Evolutionary conservation across 2,329 filamentous ascomycete genomes (phyloP).

Genomic region (Talaromyces islandicus): DNA sequence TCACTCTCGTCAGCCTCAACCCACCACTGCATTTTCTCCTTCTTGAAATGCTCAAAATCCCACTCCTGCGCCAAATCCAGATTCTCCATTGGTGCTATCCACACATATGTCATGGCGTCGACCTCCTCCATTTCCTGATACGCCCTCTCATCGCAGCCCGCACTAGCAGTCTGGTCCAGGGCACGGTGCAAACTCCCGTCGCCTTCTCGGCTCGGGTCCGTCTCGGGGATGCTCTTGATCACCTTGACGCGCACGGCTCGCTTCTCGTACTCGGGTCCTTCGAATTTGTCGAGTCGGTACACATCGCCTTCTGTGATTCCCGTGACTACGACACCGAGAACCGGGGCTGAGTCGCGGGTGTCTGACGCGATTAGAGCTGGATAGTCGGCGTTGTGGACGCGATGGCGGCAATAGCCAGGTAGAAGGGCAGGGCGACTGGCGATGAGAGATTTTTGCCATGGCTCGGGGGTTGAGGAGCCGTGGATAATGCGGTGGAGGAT

Average conservation of each 20-base stretch:
- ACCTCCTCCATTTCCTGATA: slow-evolving; percentile 27
- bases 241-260: slow-evolving; percentile 41
- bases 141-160: slow-evolving; percentile 24
- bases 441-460: slow-evolving; percentile 49
- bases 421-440: slow-evolving; percentile 72
- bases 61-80: slow-evolving; percentile 69
- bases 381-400: slow-evolving; percentile 68
- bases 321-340: slow-evolving; percentile 69
- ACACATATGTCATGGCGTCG: slow-evolving; percentile 61
- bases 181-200: slow-evolving; percentile 33
- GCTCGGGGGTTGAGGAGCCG: slow-evolving; percentile 47
- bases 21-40: slow-evolving; percentile 64
- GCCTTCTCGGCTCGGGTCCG: slow-evolving; percentile 20
- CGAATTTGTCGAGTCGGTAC: slow-evolving; percentile 70
- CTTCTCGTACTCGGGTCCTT: slow-evolving; percentile 68
- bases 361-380: slow-evolving; percentile 59
- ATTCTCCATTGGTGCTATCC: slow-evolving; percentile 36
- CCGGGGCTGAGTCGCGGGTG: slow-evolving; percentile 30
- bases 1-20: slow-evolving; percentile 43
- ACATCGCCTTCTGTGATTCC: slow-evolving; percentile 76
- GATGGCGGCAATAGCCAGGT: slow-evolving; percentile 62
- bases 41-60: slow-evolving; percentile 79
- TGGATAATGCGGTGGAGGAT: slow-evolving; percentile 84
- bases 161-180: slow-evolving; percentile 45
- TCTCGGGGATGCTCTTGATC: slow-evolving; percentile 23